These are phyloP conservation scores for Paramyrothecium sp. DNA, from an alignment of 2,329 filamentous ascomycete genomes.

Conservation along the genomic window DNA sequence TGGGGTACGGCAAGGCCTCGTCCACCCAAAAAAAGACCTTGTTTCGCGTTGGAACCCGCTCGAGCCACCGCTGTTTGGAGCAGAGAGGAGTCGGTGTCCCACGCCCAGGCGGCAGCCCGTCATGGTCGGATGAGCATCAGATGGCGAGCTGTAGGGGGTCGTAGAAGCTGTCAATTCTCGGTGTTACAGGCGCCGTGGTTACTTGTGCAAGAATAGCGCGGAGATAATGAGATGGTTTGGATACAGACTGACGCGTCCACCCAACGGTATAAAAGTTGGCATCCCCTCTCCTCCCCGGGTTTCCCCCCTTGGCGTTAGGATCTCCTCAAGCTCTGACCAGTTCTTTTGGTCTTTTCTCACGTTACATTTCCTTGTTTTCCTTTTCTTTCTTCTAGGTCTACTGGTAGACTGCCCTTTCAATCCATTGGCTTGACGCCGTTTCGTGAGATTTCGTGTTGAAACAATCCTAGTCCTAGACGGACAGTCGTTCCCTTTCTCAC, in stretches of 20 bases:
- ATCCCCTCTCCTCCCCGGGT: not conserved
- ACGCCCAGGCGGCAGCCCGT: not conserved
- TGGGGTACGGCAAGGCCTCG: not conserved
- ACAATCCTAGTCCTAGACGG: not conserved
- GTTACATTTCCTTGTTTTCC: not conserved
- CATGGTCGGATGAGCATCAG: not conserved
- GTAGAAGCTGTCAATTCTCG: not conserved
- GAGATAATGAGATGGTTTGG: not conserved
- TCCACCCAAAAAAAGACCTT: not conserved
- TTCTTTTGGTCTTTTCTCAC: not conserved
- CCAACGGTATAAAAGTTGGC: not conserved
- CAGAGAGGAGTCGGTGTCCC: not conserved
- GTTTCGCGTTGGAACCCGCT: not conserved
- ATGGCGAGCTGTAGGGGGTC: not conserved
- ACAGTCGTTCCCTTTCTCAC: not conserved
- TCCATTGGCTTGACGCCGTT: not conserved
- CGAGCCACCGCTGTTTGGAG: not conserved
- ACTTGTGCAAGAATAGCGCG: no score
- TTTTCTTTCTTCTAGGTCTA: not conserved
- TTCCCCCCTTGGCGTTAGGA: not conserved
- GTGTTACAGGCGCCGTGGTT: not conserved
- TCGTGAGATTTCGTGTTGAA: not conserved
- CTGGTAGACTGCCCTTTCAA: not conserved
- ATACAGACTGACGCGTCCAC: not conserved
- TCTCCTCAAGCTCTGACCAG: not conserved